Percentiles rank a stretch among this genome's conserved stretches.
Evolutionary conservation across 345 rosid genomes (phyloP).

Genomic region (Firmiana major): DNA sequence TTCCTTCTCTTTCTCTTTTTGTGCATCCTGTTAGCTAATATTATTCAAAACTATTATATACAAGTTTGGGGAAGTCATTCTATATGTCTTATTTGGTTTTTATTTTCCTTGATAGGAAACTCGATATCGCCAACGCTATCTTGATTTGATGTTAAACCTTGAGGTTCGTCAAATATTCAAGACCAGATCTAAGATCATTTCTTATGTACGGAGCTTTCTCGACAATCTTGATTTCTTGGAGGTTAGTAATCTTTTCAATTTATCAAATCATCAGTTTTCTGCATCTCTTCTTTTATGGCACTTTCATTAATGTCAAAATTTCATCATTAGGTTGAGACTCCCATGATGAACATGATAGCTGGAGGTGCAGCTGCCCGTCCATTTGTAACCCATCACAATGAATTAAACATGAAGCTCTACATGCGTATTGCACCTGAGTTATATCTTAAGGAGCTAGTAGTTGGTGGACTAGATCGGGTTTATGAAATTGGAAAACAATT

Average conservation of each 20-base stretch:
- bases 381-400: constrained; percentile 94
- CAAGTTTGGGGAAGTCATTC: background rate
- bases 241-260: constrained; percentile 35
- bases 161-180: constrained; percentile 76
- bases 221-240: constrained; percentile 69
- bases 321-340: constrained; percentile 75
- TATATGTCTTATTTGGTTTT: constrained; percentile 4
- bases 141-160: constrained; percentile 77
- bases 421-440: constrained; percentile 99
- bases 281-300: background rate
- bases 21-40: background rate
- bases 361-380: constrained; percentile 99
- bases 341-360: constrained; percentile 97
- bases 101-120: constrained; percentile 53
- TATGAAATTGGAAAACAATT: constrained; percentile 98
- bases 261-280: background rate
- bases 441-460: constrained; percentile 81
- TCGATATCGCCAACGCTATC: constrained; percentile 84
- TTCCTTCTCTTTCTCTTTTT: background rate
- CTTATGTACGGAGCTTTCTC: constrained; percentile 65
- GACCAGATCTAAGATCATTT: constrained; percentile 61
- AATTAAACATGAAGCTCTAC: constrained; percentile 73
- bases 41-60: background rate
- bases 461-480: constrained; percentile 89
- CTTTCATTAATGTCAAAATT: background rate